phyloP scores from a whole-genome alignment of 1,139 yeast genomes.

The Komagataea norvegica region DNA sequence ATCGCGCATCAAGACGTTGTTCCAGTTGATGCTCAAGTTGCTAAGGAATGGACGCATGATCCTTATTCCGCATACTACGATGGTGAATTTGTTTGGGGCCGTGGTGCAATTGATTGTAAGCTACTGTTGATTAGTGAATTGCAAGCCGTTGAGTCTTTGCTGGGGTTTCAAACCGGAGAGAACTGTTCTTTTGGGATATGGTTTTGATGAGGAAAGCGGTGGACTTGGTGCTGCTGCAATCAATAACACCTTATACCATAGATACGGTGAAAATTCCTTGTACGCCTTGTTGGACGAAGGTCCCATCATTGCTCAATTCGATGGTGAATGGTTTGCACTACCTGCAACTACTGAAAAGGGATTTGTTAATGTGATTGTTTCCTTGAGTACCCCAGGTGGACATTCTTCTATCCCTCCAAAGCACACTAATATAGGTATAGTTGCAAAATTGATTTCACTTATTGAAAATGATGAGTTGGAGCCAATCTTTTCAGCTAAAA shows the following conservation, averaged over 20 bases:
- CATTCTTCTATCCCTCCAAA: slow-evolving; percentile 71
- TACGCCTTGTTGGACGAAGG: slow-evolving; percentile 61
- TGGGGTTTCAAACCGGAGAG: slow-evolving; percentile 50
- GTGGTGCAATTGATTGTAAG: slow-evolving; percentile 65
- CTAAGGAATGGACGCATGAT: slow-evolving; percentile 56
- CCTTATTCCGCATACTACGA: slow-evolving; percentile 69
- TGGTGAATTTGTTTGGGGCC: slow-evolving; percentile 55
- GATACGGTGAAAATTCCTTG: slow-evolving; percentile 53
- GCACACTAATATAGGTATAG: slow-evolving; percentile 71
- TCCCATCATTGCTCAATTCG: slow-evolving; percentile 33
- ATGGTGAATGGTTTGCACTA: slow-evolving; percentile 46
- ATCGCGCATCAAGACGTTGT: slow-evolving; percentile 81
- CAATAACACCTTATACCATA: slow-evolving; percentile 38
- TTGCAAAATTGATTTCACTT: slow-evolving; percentile 45
- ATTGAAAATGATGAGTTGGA: slow-evolving; percentile 49
- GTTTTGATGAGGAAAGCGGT: slow-evolving; percentile 76
- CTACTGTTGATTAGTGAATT: slow-evolving; percentile 49
- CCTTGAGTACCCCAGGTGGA: slow-evolving; percentile 59
- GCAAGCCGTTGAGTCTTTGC: slow-evolving; percentile 52
- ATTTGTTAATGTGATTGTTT: slow-evolving; percentile 44
- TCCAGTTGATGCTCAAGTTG: slow-evolving; percentile 60
- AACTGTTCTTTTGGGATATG: slow-evolving; percentile 55
- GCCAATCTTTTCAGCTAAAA: slow-evolving; percentile 37
- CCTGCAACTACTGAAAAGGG: slow-evolving; percentile 72
- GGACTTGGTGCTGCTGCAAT: slow-evolving; percentile 48